Evolutionary conservation across 176 grass and related monocot species (phyloP).

Genomic region (Pontederia crassipes): DNA sequence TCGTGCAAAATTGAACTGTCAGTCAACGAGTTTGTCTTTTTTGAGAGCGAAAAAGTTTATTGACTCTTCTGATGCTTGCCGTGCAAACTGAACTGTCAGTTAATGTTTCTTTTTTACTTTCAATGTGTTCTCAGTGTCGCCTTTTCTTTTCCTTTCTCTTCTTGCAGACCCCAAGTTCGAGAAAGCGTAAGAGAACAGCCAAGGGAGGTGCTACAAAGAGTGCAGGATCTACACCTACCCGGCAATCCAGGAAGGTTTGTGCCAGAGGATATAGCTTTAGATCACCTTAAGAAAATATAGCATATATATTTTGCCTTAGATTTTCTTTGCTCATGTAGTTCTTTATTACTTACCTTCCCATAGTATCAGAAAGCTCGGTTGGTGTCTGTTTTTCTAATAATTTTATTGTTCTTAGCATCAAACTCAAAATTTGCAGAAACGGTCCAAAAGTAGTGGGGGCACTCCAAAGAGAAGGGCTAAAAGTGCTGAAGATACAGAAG

Average conservation of each 20-base stretch:
- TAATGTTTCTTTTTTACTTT: background rate
- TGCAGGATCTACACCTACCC: slow-evolving; percentile 22
- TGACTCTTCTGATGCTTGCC: background rate
- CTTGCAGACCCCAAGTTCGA: slow-evolving; percentile 51
- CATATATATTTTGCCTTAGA: background rate
- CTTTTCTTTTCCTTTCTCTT: slow-evolving; percentile 12
- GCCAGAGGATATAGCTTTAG: slow-evolving; percentile 11
- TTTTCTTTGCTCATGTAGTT: slow-evolving; percentile 5
- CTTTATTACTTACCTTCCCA: slow-evolving; percentile 8
- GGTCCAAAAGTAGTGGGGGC: slow-evolving; percentile 11
- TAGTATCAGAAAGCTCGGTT: background rate
- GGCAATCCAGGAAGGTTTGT: slow-evolving; percentile 61
- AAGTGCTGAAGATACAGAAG: slow-evolving; percentile 29
- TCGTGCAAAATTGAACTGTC: no score
- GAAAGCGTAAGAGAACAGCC: slow-evolving; percentile 62
- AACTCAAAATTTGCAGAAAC: slow-evolving; percentile 25
- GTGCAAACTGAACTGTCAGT: background rate
- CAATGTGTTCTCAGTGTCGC: background rate
- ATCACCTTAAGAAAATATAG: no score
- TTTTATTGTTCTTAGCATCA: slow-evolving; percentile 4
- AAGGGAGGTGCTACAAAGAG: slow-evolving; percentile 51
- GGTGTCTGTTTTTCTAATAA: background rate
- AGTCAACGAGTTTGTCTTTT: no score
- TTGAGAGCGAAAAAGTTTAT: background rate
- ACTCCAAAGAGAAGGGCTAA: slow-evolving; percentile 22